Evolutionary conservation across 371 early-diverging fungal genomes (phyloP).

Genomic region (Saksenaea vasiformis): DNA sequence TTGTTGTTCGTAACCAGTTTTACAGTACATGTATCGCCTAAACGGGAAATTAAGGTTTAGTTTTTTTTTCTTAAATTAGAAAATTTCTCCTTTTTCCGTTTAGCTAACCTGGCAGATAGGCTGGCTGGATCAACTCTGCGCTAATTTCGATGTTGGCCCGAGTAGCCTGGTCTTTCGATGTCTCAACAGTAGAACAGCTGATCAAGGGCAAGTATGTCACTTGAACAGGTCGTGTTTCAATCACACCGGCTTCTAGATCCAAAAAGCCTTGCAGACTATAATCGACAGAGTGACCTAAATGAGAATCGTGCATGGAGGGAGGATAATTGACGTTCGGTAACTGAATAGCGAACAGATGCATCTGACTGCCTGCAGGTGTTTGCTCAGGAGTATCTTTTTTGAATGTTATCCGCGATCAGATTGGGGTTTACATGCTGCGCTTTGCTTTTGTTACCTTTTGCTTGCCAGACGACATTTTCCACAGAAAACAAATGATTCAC

Average conservation of each 20-base stretch:
- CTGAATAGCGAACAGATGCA: constrained; percentile 49
- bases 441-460: neutral
- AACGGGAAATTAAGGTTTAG: neutral
- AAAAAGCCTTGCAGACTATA: constrained; percentile 42
- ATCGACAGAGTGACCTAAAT: constrained; percentile 36
- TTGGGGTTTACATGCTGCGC: neutral
- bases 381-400: constrained; percentile 10
- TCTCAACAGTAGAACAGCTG: constrained; percentile 12
- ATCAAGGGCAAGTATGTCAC: constrained; percentile 41
- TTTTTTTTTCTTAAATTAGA: neutral
- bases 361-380: constrained; percentile 30
- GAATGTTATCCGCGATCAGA: neutral
- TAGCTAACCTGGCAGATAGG: constrained; percentile 43
- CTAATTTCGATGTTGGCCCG: constrained; percentile 28
- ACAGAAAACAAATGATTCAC: constrained; percentile 10
- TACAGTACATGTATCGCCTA: constrained; percentile 44
- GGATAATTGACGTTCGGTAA: constrained; percentile 46
- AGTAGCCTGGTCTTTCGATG: constrained; percentile 12
- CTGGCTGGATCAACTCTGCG: constrained; percentile 37
- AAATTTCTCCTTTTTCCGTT: constrained; percentile 6
- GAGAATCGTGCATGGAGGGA: constrained; percentile 35
- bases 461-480: constrained; percentile 15
- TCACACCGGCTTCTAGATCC: constrained; percentile 17
- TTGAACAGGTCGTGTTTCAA: constrained; percentile 20
- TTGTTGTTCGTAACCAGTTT: constrained; percentile 36